Base-by-base conservation (phyloP, 2,329 filamentous ascomycete species). In the Trichoderma asperellum region DNA sequence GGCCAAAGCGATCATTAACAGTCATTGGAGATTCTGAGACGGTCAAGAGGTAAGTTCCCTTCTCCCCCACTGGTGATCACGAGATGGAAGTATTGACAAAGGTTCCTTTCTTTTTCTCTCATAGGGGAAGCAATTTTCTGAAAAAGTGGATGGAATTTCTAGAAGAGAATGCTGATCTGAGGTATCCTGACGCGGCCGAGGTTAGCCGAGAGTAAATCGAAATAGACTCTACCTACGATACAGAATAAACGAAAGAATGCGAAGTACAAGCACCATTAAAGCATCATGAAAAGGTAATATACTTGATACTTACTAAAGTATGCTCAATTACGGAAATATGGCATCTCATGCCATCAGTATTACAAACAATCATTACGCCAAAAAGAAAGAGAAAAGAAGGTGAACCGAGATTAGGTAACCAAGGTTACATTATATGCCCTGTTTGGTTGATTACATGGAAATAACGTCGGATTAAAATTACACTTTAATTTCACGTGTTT, bases 21-120 rank as follows among this genome's bases (percentile, higher is more conserved):
- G 87, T 99, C 21, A 91, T 97, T 75, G 96, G 95, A 56, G 96
- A 99, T 79, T 96, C 93, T 70, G 96, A 97, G 78, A 98, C 95
- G 3, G 92, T 97, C 68, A 90, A 91, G 80, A 89, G 87, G 92
- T 97, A 84, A 87, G 92, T 37, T 53, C 14, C 14, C n/a, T 52
- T 32, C 24, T 32, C 21, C 8, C 8, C 27, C 10, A 16, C 16
- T 27, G 35, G 18, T 35, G 27, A 24, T 21, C 8, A 27, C 16
- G 24, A 56, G 16, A n/a, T 24, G 34, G 18, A 53, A 12, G 18
- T 64, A 55, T 43, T 60, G 24, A 60, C 52, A 6, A 49, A 49
- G 6, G 37, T 43, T 43, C 18, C 40, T 47, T 29, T 35, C 3
- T 32, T n/a, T 61, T 35, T 27, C 24, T 37, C 32, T 61, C 68